Percentiles rank a stretch among this genome's conserved stretches.
These are phyloP conservation scores for Cladosporium sp. DNA, from an alignment of 2,329 filamentous ascomycete species.

Conservation along the genomic window DNA sequence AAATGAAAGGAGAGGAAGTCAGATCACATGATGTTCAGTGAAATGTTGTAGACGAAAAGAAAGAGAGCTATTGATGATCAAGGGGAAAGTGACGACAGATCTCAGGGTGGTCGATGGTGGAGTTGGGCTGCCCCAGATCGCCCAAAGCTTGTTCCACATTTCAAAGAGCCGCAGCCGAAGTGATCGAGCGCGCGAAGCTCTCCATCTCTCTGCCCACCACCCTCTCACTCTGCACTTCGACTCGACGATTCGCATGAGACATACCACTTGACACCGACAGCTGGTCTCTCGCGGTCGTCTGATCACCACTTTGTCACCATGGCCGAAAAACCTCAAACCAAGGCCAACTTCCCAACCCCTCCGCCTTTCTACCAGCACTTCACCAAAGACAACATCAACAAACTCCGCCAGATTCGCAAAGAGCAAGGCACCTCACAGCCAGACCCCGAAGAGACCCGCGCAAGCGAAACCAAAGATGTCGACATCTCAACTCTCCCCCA, in stretches of 20 bases:
- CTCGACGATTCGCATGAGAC: too few relatives aligned
- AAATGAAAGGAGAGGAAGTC: not conserved
- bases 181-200: not conserved
- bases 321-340: slow-evolving; percentile 52
- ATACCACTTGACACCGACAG: too few relatives aligned
- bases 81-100: too few relatives aligned
- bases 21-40: slow-evolving; percentile 9
- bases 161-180: not conserved
- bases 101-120: not conserved
- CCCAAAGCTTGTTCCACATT: not conserved
- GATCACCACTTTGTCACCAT: slow-evolving; percentile 47
- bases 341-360: slow-evolving; percentile 76
- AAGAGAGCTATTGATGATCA: too few relatives aligned
- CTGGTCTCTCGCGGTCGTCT: too few relatives aligned
- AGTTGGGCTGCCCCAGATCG: not conserved
- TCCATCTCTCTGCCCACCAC: not conserved
- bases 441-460: slow-evolving; percentile 12
- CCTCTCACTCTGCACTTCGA: too few relatives aligned
- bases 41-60: not conserved
- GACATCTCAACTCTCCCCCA: slow-evolving; percentile 54
- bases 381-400: slow-evolving; percentile 67
- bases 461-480: slow-evolving; percentile 22
- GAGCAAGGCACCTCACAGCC: slow-evolving; percentile 15
- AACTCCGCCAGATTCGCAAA: slow-evolving; percentile 39
- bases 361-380: slow-evolving; percentile 90